phyloP scores from a whole-genome alignment of 2,329 filamentous ascomycete genomes.

The Ascochyta koolunga region DNA sequence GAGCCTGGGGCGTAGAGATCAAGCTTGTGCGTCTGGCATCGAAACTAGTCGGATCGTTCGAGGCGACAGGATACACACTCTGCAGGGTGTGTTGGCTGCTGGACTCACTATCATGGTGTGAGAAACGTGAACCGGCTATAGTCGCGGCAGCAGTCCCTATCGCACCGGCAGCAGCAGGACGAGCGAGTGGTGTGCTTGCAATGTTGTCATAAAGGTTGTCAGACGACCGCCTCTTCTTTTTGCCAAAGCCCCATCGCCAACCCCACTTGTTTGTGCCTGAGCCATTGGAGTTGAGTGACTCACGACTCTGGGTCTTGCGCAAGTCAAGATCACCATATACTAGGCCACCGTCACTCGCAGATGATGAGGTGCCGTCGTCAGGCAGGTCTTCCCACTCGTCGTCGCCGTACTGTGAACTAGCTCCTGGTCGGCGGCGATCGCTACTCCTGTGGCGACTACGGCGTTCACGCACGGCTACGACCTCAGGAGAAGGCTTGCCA shows the following conservation, averaged over 20 bases:
- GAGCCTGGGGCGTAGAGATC: slow-evolving; percentile 49
- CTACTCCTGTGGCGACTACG: slow-evolving; percentile 29
- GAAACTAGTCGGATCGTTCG: slow-evolving; percentile 67
- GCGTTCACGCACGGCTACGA: slow-evolving; percentile 44
- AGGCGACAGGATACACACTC: slow-evolving; percentile 70
- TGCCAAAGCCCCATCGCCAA: slow-evolving; percentile 65
- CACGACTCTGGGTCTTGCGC: slow-evolving; percentile 53
- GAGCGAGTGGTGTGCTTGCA: slow-evolving; percentile 46
- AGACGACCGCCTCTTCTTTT: slow-evolving; percentile 48
- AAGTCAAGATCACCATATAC: slow-evolving; percentile 62
- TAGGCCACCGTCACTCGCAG: slow-evolving; percentile 61
- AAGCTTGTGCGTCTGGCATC: slow-evolving; percentile 62
- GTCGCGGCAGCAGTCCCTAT: slow-evolving; percentile 45
- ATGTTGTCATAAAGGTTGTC: slow-evolving; percentile 45
- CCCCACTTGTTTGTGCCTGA: slow-evolving; percentile 64
- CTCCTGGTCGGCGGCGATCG: slow-evolving; percentile 22
- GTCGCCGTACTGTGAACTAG: slow-evolving; percentile 49
- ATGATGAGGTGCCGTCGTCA: slow-evolving; percentile 48
- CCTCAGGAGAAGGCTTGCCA: slow-evolving; percentile 38
- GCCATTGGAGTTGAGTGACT: slow-evolving; percentile 60
- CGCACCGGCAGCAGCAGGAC: slow-evolving; percentile 49
- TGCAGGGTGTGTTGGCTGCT: slow-evolving; percentile 61
- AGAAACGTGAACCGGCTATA: slow-evolving; percentile 55
- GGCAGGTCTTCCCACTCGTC: slow-evolving; percentile 55
- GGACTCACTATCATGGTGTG: slow-evolving; percentile 55